These are phyloP conservation scores for Nannochloropsis gaditana DNA, from an alignment of 108 stramenopile genomes.

Conservation along the genomic window DNA sequence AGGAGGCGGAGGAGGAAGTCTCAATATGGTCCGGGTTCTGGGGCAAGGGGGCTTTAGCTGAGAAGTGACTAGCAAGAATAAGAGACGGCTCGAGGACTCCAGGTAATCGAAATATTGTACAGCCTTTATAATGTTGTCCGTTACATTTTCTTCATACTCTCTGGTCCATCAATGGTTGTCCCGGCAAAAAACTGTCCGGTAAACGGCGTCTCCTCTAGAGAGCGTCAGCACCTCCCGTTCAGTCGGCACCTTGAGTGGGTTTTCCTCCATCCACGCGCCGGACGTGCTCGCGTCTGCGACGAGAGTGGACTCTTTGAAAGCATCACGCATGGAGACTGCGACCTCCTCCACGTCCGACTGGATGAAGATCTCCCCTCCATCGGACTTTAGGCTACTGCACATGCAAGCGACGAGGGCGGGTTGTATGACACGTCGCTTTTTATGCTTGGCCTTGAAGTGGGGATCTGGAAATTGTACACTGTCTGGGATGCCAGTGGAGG, in stretches of 20 bases:
- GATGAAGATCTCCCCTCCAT: not conserved
- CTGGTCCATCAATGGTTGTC: no score
- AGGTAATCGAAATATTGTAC: no score
- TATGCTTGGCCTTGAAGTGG: conserved; percentile 15
- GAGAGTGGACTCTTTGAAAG: not conserved
- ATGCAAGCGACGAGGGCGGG: not conserved
- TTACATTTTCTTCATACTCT: no score
- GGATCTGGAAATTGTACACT: not conserved
- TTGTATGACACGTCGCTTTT: not conserved
- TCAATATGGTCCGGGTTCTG: not conserved
- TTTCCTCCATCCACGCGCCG: conserved; percentile 4
- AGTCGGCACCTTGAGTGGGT: not conserved
- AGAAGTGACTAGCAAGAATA: not conserved
- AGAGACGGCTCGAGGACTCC: no score
- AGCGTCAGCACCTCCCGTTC: conserved; percentile 14
- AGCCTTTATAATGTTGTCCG: no score
- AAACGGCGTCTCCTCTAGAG: not conserved
- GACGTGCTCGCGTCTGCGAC: not conserved
- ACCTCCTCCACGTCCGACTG: not conserved
- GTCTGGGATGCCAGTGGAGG: not conserved
- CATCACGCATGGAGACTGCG: not conserved
- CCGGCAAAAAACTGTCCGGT: not conserved
- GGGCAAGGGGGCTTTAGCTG: not conserved
- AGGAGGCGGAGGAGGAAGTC: not conserved
- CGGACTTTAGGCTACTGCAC: not conserved